Evolutionary conservation across 768 basidiomycete genomes (phyloP).

Genomic region (Suillus subalutaceus): DNA sequence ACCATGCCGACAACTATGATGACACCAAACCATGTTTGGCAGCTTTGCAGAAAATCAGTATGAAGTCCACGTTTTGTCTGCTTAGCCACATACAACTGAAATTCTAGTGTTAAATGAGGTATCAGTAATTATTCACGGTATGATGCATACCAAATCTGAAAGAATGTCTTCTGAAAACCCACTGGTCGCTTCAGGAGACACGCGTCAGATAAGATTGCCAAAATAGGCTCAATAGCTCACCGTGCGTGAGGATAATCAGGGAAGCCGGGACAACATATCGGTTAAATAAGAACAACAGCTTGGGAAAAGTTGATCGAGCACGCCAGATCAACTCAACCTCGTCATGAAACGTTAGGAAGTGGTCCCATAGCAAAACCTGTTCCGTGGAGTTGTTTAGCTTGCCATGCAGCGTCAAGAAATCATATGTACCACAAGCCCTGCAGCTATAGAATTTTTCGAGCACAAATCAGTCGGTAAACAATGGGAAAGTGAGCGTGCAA

Average conservation of each 20-base stretch:
- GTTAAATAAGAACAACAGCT: constrained; percentile 36
- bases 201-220: neutral
- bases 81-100: constrained; percentile 1
- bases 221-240: constrained; percentile 23
- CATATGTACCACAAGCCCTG: constrained; percentile 26
- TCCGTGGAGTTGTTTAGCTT: constrained; percentile 1
- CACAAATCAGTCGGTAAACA: constrained; percentile 9
- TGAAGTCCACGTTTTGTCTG: neutral
- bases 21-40: constrained; percentile 25
- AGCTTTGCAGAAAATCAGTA: constrained; percentile 21
- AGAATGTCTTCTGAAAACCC: constrained; percentile 16
- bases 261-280: constrained; percentile 35
- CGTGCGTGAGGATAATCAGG: constrained; percentile 33
- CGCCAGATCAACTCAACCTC: constrained; percentile 38
- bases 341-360: constrained; percentile 35
- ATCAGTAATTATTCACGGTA: neutral
- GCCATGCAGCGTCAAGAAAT: neutral
- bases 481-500: neutral
- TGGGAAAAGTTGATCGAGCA: constrained; percentile 29
- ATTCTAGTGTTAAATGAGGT: neutral
- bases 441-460: constrained; percentile 16
- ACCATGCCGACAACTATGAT: constrained; percentile 36
- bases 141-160: constrained; percentile 15
- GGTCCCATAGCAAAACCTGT: constrained; percentile 38
- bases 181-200: constrained; percentile 24